Conservation (phyloP, 352 stramenopile species). For the Pelagophyceae sp. region DNA sequence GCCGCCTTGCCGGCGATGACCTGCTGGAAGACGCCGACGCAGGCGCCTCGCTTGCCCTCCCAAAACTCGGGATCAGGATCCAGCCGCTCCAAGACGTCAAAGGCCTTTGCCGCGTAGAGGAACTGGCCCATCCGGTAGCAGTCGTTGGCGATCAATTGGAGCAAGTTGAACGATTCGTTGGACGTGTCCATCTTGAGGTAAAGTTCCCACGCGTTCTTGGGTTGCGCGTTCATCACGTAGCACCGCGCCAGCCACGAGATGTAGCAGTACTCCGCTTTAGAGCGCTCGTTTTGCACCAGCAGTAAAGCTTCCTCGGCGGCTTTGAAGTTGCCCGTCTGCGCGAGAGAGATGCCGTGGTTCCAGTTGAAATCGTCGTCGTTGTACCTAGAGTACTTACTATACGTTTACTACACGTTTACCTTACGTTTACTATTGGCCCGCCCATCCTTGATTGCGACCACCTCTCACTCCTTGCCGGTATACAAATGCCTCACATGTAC, state of each 20-base stretch:
- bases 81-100: slow-evolving; percentile 55
- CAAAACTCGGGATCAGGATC: slow-evolving; percentile 89
- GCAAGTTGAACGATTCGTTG: slow-evolving; percentile 85
- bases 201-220: slow-evolving; percentile 83
- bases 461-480: no score
- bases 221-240: slow-evolving; percentile 88
- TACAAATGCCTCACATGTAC: no score
- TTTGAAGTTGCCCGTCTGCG: slow-evolving; percentile 78
- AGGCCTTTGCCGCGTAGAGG: slow-evolving; percentile 76
- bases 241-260: slow-evolving; percentile 66
- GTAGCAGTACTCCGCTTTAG: slow-evolving; percentile 83
- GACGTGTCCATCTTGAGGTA: slow-evolving; percentile 91
- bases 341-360: slow-evolving; percentile 87
- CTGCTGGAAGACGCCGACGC: slow-evolving; percentile 83
- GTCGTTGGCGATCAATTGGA: slow-evolving; percentile 91
- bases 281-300: slow-evolving; percentile 76
- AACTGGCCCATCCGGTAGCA: slow-evolving; percentile 93
- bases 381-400: no score
- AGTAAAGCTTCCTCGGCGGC: slow-evolving; percentile 82
- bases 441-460: no score
- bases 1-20: slow-evolving; percentile 77
- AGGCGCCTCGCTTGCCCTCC: slow-evolving; percentile 87
- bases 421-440: background rate
- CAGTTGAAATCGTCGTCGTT: slow-evolving; percentile 96
- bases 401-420: slow-evolving; percentile 44